phyloP scores from a whole-genome alignment of 805 yeast species.

The Myxozyma geophila region DNA sequence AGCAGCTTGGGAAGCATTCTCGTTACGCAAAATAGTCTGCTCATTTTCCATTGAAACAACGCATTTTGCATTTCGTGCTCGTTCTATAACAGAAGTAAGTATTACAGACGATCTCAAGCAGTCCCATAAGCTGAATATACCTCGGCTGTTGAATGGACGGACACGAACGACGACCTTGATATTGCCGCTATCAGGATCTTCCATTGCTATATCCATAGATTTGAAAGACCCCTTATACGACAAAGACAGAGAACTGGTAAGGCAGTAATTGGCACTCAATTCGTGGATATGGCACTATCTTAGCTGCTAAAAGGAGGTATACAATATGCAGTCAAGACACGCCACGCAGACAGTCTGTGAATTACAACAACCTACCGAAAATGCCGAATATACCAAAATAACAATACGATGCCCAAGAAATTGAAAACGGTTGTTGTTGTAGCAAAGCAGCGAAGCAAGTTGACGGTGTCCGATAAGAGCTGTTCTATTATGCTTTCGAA shows the following conservation, averaged over 20 bases:
- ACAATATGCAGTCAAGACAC: too few relatives aligned
- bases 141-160: constrained; percentile 46
- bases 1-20: neutral
- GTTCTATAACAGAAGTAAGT: constrained; percentile 16
- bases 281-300: too few relatives aligned
- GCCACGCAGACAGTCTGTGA: too few relatives aligned
- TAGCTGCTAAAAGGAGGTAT: too few relatives aligned
- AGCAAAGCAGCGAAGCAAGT: too few relatives aligned
- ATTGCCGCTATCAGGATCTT: constrained; percentile 40
- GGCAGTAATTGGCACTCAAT: too few relatives aligned
- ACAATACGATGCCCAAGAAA: neutral
- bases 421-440: neutral
- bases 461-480: neutral
- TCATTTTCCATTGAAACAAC: constrained; percentile 25
- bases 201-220: neutral
- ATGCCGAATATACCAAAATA: too few relatives aligned
- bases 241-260: too few relatives aligned
- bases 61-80: constrained; percentile 26
- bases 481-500: neutral
- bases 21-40: constrained; percentile 25
- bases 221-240: neutral
- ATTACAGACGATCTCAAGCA: neutral
- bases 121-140: constrained; percentile 2
- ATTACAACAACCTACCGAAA: too few relatives aligned
- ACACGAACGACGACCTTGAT: constrained; percentile 50